Percentiles rank a stretch among this genome's conserved stretches.
phyloP scores from a whole-genome alignment of 2,329 filamentous ascomycete species.

The Aspergillus sergii region DNA sequence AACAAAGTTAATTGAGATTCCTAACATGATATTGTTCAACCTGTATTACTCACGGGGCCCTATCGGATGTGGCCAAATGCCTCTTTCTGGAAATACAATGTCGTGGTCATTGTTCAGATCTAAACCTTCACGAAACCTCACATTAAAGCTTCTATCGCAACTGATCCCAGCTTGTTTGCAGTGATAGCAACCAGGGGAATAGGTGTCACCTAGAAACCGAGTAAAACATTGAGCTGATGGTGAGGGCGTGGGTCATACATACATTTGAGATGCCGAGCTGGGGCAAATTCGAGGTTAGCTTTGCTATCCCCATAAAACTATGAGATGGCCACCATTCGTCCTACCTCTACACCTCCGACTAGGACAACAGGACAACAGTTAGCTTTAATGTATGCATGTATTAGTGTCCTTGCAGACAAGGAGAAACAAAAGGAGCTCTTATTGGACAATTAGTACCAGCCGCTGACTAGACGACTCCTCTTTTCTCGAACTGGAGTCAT shows the following conservation, averaged over 20 bases:
- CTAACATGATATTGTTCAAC: neutral
- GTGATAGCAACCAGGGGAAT: conserved; percentile 17
- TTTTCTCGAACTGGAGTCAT: conserved; percentile 20
- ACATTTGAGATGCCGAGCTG: conserved; percentile 31
- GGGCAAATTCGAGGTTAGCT: neutral
- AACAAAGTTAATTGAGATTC: neutral
- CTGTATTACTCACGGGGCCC: conserved; percentile 17
- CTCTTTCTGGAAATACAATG: conserved; percentile 19
- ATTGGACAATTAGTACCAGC: conserved; percentile 25
- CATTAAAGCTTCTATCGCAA: conserved; percentile 23
- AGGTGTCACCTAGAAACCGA: conserved; percentile 20
- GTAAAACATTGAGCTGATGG: neutral
- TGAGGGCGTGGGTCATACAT: neutral
- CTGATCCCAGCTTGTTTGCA: conserved; percentile 18
- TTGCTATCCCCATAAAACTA: neutral
- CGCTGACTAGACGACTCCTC: conserved; percentile 22
- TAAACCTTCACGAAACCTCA: conserved; percentile 27
- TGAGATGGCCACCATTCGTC: neutral
- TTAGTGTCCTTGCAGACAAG: neutral
- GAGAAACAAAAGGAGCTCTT: neutral
- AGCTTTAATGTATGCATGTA: neutral
- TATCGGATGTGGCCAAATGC: conserved; percentile 18
- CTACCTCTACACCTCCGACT: conserved; percentile 30
- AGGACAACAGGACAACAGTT: neutral
- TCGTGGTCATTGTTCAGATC: conserved; percentile 14